Conservation (phyloP, 2,329 filamentous ascomycete species). For the Fusarium sterilihyphosum region DNA sequence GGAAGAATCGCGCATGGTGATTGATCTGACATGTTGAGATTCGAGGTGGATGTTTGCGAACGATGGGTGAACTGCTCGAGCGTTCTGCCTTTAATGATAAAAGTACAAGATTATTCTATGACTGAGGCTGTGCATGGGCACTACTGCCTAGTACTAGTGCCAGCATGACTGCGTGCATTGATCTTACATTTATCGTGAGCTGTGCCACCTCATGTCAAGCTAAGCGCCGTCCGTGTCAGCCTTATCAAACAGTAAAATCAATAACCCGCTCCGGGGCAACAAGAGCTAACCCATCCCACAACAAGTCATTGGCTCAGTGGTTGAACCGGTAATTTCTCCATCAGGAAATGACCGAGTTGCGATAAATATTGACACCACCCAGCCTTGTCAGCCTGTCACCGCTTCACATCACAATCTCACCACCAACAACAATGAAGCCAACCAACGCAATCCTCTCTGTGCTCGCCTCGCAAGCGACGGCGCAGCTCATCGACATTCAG, state of each 20-base stretch:
- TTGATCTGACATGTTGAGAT: neutral
- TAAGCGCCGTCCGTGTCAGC: neutral
- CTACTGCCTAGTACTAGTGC: neutral
- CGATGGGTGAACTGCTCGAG: accelerated
- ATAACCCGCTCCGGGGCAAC: neutral
- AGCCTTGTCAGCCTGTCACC: neutral
- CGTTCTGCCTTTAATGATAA: accelerated
- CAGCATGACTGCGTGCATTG: neutral
- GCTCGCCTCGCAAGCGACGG: constrained; percentile 6
- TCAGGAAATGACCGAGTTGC: constrained; percentile 1
- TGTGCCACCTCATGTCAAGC: neutral
- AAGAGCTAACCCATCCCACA: neutral
- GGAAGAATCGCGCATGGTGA: neutral
- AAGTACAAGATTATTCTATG: neutral
- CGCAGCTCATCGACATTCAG: constrained; percentile 21
- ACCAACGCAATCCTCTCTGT: neutral
- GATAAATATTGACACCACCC: constrained; percentile 1
- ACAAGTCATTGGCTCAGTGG: neutral
- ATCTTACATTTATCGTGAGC: neutral
- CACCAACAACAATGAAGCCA: constrained; percentile 10
- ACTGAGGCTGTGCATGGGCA: neutral
- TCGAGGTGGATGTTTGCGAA: accelerated
- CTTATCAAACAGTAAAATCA: neutral
- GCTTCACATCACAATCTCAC: neutral
- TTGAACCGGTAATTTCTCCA: neutral